Evolutionary conservation across 345 rosid species (phyloP).

Genomic region (Syzygium grande): DNA sequence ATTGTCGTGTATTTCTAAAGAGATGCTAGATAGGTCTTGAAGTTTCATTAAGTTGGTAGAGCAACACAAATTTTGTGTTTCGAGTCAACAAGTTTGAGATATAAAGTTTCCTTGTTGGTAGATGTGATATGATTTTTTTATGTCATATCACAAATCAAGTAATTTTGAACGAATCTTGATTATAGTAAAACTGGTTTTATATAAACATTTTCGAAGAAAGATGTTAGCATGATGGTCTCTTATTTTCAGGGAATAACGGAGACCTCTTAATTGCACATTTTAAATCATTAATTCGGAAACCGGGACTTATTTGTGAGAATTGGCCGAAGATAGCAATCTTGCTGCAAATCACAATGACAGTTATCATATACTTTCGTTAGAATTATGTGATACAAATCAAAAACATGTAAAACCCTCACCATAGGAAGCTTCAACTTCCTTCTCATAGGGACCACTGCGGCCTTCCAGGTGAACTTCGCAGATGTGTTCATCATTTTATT

Average conservation of each 20-base stretch:
- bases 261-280: neutral
- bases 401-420: neutral
- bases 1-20: neutral
- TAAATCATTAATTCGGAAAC: accelerated
- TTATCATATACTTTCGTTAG: neutral
- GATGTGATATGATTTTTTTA: neutral
- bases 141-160: neutral
- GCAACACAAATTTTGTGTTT: no score
- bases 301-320: accelerated
- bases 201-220: no score
- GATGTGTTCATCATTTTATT: no score
- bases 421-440: no score
- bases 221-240: accelerated
- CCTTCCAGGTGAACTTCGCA: no score
- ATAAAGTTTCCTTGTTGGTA: accelerated
- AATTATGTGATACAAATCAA: neutral
- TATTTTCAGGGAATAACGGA: neutral
- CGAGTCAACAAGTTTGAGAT: accelerated
- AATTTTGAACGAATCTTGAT: neutral
- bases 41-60: neutral
- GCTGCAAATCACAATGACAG: accelerated
- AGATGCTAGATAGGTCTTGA: neutral
- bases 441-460: accelerated
- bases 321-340: neutral
- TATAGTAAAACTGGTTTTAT: no score